Evolutionary conservation across 176 grass and related monocot genomes (phyloP).

Genomic region (Miscanthus lutarioriparius): DNA sequence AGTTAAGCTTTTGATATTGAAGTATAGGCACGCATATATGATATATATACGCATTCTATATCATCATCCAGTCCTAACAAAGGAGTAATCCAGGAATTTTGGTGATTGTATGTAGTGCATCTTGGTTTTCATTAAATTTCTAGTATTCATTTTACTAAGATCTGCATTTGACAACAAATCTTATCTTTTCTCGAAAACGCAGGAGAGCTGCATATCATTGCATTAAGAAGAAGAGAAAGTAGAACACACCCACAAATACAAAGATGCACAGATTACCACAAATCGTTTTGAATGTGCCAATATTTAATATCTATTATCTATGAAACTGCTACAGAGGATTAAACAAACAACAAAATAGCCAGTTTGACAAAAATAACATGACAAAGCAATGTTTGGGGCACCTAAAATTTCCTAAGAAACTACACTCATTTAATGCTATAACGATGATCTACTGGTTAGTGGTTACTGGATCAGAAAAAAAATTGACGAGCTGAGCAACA

Average conservation of each 20-base stretch:
- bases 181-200: background rate
- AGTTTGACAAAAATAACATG: background rate
- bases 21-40: background rate
- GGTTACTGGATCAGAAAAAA: background rate
- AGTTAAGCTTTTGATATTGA: background rate
- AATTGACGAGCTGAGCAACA: background rate
- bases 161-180: background rate
- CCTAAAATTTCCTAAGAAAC: background rate
- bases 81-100: background rate
- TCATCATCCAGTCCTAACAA: background rate
- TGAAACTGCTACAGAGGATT: background rate
- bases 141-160: background rate
- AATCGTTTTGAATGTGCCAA: background rate
- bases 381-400: background rate
- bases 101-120: background rate
- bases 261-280: background rate
- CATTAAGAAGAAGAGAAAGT: background rate
- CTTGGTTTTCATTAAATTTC: constrained; percentile 14
- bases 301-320: background rate
- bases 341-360: background rate
- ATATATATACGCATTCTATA: background rate
- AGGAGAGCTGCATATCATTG: background rate
- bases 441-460: background rate
- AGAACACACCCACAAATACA: background rate
- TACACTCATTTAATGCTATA: background rate